Base-by-base conservation (phyloP, 2,329 filamentous ascomycete species). In the Fusarium newnesense region DNA sequence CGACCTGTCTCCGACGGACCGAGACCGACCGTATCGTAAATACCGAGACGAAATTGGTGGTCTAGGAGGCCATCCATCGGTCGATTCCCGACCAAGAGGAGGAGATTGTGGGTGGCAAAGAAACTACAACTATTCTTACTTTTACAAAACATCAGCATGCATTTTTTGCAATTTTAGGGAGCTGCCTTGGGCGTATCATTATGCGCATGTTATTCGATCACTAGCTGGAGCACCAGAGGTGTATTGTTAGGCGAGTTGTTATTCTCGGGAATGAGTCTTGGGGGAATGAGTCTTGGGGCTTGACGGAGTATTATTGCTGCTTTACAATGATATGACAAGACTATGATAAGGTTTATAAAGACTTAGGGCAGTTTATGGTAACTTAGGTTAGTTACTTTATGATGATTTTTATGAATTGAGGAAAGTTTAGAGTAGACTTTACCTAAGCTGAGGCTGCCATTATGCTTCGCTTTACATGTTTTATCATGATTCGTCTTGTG, bases 1-100 rank as follows among this genome's bases (percentile, higher is more conserved):
- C n/a, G 0, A 15, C 0, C 2, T 0, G 9, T 34, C 16, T 52
- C 4, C 9, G 18, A 37, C 7, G 9, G 0, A 18, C 26, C 1
- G 37, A n/a, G 32, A 37, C 37, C 0, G 49, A 52, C 4, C 4
- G 2, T 0, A 7, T 21, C 0, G 10, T 52, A 5, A 21, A 52
- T 7, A 2, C 1, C 4, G 32, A 52, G 3, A 36, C n/a, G 0
- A 52, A 15, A 1, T 12, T 52, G 4, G 16, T 52, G 18, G 49
- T 36, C 6, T 26, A 26, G 49, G 49, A 36, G 49, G 49, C 49
- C 3, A 21, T 26, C 24, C 24, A 24, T 24, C 24, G 24, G 24
- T 24, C 24, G 24, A 24, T 24, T 24, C 24, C 24, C 24, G 24
- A 24, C 24, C 24, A 24, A 24, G 4, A 24, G 24, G 24, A 24